phyloP scores from a whole-genome alignment of 495 filamentous ascomycete species.

The Amniculicola lignicola region DNA sequence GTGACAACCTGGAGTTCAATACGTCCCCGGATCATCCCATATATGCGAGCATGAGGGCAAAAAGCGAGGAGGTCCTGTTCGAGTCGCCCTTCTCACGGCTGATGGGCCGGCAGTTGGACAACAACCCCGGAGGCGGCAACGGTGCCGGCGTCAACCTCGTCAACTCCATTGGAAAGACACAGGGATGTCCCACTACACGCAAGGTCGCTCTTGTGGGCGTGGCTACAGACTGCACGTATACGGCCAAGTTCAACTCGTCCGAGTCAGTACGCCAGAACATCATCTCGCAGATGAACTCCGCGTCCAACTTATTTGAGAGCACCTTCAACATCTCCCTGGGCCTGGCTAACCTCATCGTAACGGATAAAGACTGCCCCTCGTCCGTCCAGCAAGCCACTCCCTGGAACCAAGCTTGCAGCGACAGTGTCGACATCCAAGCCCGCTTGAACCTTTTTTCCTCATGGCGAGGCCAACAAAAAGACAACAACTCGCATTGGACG shows the following conservation, averaged over 20 bases:
- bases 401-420: conserved; percentile 77
- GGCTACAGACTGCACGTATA: conserved; percentile 89
- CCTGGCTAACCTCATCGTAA: conserved; percentile 78
- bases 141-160: conserved; percentile 79
- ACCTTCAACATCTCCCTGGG: conserved; percentile 94
- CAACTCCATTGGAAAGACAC: conserved; percentile 73
- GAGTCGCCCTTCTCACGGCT: conserved; percentile 57
- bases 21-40: conserved; percentile 62
- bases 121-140: conserved; percentile 62
- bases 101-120: conserved; percentile 55
- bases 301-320: conserved; percentile 80
- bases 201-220: conserved; percentile 90
- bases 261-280: conserved; percentile 64
- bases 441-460: conserved; percentile 83
- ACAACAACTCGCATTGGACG: conserved; percentile 90
- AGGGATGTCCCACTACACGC: conserved; percentile 80
- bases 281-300: conserved; percentile 79
- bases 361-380: conserved; percentile 63
- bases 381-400: conserved; percentile 59
- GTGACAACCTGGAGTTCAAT: conserved; percentile 72
- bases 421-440: conserved; percentile 63
- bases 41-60: conserved; percentile 47
- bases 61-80: conserved; percentile 49
- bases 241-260: conserved; percentile 57
- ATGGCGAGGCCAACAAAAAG: conserved; percentile 73